Conservation (phyloP, 208 protist genomes). For the Crithidia bombi region DNA sequence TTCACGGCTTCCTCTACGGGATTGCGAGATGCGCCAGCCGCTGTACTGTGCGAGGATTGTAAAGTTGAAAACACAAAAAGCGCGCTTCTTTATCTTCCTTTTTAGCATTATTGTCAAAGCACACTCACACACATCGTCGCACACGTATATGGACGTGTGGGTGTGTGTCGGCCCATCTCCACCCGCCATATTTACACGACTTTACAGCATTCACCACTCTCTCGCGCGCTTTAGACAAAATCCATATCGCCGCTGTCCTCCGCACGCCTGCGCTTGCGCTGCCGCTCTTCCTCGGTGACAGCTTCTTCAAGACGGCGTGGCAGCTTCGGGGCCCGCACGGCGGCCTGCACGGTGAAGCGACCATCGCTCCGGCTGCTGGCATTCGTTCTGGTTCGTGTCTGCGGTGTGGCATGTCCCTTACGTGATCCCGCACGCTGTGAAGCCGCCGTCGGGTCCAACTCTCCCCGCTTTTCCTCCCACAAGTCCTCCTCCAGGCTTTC, state of each 20-base stretch:
- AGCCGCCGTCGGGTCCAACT: constrained; percentile 34
- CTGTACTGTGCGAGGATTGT: no score
- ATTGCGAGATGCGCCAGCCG: no score
- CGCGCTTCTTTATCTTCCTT: neutral
- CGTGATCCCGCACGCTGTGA: neutral
- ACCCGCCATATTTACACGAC: no score
- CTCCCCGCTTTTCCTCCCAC: constrained; percentile 24
- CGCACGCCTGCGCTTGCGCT: constrained; percentile 37
- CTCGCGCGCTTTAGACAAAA: neutral
- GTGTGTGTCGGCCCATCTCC: no score
- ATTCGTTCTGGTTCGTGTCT: neutral
- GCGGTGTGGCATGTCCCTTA: neutral
- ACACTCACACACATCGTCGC: neutral
- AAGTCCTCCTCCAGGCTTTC: constrained; percentile 27
- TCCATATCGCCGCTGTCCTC: constrained; percentile 15
- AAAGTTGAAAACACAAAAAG: no score
- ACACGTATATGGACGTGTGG: no score
- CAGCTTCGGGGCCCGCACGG: constrained; percentile 61
- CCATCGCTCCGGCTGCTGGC: constrained; percentile 9
- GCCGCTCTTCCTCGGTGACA: constrained; percentile 18
- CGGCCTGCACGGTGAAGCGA: constrained; percentile 58
- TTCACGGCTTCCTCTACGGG: no score
- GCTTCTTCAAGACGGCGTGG: constrained; percentile 53
- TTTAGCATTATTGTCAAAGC: neutral
- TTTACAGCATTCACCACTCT: neutral